phyloP scores from a whole-genome alignment of 768 basidiomycete genomes.

The Coprinopsis marcescibilis region DNA sequence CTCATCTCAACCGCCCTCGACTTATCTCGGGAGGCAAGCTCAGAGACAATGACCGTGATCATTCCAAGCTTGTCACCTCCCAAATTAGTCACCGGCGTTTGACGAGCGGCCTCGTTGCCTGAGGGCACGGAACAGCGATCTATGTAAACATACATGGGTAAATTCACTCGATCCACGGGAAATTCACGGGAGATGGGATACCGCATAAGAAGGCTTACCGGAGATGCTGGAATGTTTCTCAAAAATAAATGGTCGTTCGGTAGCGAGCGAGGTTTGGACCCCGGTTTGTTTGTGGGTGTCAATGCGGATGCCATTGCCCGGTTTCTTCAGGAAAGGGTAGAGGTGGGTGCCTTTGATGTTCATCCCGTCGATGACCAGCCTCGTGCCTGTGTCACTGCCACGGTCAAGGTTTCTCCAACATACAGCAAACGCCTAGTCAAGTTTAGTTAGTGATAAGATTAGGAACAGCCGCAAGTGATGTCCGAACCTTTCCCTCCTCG shows the following conservation, averaged over 20 bases:
- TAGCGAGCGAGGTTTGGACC: neutral
- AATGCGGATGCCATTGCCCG: neutral
- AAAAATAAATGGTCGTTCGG: neutral
- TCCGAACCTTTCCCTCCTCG: neutral
- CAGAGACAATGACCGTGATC: neutral
- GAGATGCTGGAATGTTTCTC: neutral
- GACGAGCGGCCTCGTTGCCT: neutral
- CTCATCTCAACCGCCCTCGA: neutral
- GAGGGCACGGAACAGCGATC: neutral
- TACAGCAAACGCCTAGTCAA: neutral
- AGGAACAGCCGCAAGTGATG: neutral
- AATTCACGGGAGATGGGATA: neutral
- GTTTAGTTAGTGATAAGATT: neutral
- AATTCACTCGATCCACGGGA: neutral
- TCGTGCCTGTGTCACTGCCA: neutral
- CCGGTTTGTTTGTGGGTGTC: neutral
- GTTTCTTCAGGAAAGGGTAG: neutral
- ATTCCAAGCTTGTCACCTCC: neutral
- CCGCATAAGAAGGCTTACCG: neutral
- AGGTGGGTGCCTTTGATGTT: neutral
- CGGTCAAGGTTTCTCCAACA: slow-evolving; percentile 1
- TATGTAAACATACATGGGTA: too few species aligned
- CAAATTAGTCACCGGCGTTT: neutral
- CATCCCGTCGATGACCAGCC: neutral
- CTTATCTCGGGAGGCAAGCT: too few species aligned